Evolutionary conservation across 768 basidiomycete genomes (phyloP).

Genomic region (Podaxis sp.): DNA sequence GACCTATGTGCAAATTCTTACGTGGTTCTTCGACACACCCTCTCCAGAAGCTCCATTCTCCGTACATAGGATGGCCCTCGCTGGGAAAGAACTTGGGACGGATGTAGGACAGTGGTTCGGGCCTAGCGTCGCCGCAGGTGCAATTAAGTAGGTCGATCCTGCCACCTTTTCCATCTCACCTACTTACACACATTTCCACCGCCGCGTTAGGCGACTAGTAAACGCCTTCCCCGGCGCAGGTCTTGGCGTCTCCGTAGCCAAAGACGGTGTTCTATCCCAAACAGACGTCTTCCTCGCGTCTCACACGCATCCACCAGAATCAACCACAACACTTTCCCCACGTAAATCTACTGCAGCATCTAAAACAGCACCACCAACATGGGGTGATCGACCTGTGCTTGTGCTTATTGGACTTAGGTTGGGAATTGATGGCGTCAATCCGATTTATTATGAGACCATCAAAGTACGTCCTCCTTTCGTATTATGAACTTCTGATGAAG

Average conservation of each 20-base stretch:
- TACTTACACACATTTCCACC: not conserved
- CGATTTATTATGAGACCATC: constrained; percentile 85
- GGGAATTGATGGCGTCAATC: constrained; percentile 92
- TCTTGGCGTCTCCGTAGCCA: constrained; percentile 78
- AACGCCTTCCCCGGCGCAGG: constrained; percentile 77
- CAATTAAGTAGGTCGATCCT: constrained; percentile 66
- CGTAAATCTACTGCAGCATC: not conserved
- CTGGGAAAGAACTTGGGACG: constrained; percentile 92
- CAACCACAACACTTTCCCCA: constrained; percentile 23
- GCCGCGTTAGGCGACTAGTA: constrained; percentile 59
- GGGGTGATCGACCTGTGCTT: constrained; percentile 86
- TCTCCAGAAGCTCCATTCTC: constrained; percentile 84
- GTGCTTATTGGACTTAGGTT: constrained; percentile 84
- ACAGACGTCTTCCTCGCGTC: constrained; percentile 86
- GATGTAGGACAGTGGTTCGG: constrained; percentile 99
- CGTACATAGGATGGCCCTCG: constrained; percentile 93
- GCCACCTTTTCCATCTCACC: not conserved
- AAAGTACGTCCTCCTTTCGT: constrained; percentile 31
- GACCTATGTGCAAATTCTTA: constrained; percentile 85
- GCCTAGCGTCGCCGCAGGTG: constrained; percentile 95
- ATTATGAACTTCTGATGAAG: not conserved
- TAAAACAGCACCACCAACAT: constrained; percentile 28
- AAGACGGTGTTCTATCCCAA: constrained; percentile 80
- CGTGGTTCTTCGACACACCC: constrained; percentile 95
- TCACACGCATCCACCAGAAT: constrained; percentile 31